Evolutionary conservation across 139 green algal genomes (phyloP).

Genomic region (Chlorella sp.): DNA sequence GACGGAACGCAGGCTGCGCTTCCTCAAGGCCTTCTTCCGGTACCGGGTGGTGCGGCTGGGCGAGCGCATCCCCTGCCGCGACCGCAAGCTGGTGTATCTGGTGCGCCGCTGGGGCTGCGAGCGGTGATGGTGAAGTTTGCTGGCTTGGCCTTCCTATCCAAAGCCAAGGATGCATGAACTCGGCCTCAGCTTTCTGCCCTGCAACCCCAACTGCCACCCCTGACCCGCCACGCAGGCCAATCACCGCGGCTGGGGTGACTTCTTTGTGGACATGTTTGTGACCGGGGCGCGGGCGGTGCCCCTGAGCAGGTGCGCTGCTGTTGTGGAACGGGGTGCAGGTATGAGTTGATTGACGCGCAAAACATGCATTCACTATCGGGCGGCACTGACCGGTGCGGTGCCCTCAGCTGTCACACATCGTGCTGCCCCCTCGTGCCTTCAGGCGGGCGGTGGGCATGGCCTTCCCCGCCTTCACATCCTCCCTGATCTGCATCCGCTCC

Average conservation of each 20-base stretch:
- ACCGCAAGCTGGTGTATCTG: slow-evolving; percentile 66
- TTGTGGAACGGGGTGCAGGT: too few species aligned
- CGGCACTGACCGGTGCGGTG: too few species aligned
- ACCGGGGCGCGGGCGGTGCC: slow-evolving; percentile 74
- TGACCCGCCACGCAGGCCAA: slow-evolving; percentile 75
- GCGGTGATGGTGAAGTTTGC: too few species aligned
- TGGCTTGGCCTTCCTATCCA: too few species aligned
- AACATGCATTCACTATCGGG: too few species aligned
- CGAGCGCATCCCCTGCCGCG: slow-evolving; percentile 30
- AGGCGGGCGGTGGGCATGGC: slow-evolving; percentile 25
- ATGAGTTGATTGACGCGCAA: too few species aligned
- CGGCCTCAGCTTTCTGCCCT: too few species aligned
- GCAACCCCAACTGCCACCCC: too few species aligned
- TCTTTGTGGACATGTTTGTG: slow-evolving; percentile 89
- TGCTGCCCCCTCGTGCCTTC: too few species aligned
- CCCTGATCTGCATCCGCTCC: slow-evolving; percentile 11
- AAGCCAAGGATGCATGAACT: too few species aligned
- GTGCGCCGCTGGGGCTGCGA: slow-evolving; percentile 36
- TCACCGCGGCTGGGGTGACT: slow-evolving; percentile 92
- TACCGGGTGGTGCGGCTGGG: slow-evolving; percentile 43
- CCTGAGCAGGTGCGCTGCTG: slow-evolving; percentile 82
- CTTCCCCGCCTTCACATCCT: slow-evolving; percentile 41
- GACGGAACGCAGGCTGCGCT: slow-evolving; percentile 3
- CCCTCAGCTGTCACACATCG: too few species aligned
- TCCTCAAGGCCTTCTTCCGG: slow-evolving; percentile 31